Evolutionary conservation across 2,329 filamentous ascomycete genomes (phyloP).

Genomic region (Cordyceps cicadae): DNA sequence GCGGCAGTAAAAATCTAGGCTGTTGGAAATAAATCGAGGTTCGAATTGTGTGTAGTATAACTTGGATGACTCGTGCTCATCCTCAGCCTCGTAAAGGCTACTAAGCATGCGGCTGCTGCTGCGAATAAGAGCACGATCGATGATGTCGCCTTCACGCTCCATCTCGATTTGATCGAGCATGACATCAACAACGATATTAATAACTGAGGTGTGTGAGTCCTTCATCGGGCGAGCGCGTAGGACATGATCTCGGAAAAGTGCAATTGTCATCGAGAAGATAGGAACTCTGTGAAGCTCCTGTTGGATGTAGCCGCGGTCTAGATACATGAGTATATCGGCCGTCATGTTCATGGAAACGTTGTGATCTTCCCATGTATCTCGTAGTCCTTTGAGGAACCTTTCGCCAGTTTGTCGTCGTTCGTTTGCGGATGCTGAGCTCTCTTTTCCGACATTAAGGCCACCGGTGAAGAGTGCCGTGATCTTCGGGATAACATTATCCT

Average conservation of each 20-base stretch:
- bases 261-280: conserved; percentile 79
- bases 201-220: conserved; percentile 45
- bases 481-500: conserved; percentile 59
- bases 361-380: conserved; percentile 78
- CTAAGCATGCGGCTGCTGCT: conserved; percentile 87
- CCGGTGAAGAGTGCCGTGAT: conserved; percentile 65
- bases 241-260: conserved; percentile 79
- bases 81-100: conserved; percentile 71
- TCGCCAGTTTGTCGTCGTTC: conserved; percentile 76
- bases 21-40: conserved; percentile 63
- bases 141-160: conserved; percentile 82
- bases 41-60: conserved; percentile 83
- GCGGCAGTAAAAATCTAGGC: conserved; percentile 61
- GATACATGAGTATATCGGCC: conserved; percentile 94
- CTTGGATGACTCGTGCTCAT: conserved; percentile 69
- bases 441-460: conserved; percentile 53
- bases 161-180: conserved; percentile 86
- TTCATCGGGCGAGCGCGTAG: conserved; percentile 51
- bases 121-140: conserved; percentile 74
- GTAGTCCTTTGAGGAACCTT: conserved; percentile 68
- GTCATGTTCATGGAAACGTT: conserved; percentile 93
- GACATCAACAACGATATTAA: conserved; percentile 69
- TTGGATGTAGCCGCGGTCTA: conserved; percentile 76
- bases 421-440: conserved; percentile 55
- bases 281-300: conserved; percentile 59